Evolutionary conservation across 163 green algal species (phyloP).

Genomic region (Scenedesmus sp.): DNA sequence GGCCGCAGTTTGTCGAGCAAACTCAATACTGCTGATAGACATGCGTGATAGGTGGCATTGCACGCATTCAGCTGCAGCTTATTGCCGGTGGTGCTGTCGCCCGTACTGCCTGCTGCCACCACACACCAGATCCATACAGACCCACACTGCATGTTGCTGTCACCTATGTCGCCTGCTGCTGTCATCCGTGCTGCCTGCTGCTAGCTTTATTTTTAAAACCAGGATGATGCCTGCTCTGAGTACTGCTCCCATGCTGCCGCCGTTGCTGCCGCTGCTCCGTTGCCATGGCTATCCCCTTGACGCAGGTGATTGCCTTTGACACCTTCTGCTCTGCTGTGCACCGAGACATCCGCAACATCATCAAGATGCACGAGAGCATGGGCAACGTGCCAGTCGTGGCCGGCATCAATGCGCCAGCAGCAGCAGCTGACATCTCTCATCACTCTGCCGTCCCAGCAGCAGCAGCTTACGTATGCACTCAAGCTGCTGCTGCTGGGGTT

Average conservation of each 20-base stretch:
- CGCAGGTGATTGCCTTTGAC: constrained; percentile 70
- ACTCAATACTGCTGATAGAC: no score
- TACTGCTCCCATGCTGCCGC: no score
- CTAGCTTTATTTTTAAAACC: no score
- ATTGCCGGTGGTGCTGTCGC: neutral
- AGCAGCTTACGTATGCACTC: neutral
- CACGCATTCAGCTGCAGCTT: neutral
- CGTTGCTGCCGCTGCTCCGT: neutral
- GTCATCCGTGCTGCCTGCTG: no score
- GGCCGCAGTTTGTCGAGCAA: no score
- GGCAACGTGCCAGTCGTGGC: constrained; percentile 1
- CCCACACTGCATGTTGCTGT: no score
- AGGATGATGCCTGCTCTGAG: no score
- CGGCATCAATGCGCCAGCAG: constrained; percentile 27
- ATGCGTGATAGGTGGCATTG: neutral
- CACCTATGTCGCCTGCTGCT: no score
- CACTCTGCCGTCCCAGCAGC: neutral
- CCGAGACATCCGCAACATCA: constrained; percentile 30
- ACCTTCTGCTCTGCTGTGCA: constrained; percentile 51
- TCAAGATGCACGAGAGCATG: constrained; percentile 37
- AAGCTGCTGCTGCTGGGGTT: neutral
- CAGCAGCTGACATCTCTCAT: neutral
- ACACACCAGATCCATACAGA: no score
- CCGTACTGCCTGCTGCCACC: neutral
- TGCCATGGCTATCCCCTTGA: no score